Percentiles rank a stretch among this genome's conserved stretches.
Conservation (phyloP, 257 asterid genomes). For the Craterostigma plantagineum region DNA sequence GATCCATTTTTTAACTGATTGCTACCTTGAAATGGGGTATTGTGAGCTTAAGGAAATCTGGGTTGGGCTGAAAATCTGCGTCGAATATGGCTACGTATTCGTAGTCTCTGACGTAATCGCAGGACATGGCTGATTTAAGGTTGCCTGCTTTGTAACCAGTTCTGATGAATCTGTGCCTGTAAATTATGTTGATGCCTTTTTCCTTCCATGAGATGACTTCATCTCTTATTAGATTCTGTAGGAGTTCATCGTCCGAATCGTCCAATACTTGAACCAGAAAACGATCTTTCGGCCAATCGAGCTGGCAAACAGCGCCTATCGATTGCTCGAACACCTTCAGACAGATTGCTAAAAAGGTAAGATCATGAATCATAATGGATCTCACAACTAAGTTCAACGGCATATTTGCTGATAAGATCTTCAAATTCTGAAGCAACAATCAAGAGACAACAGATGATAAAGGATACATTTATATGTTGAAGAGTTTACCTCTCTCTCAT, state of each 20-base stretch:
- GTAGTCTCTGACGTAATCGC: conserved; percentile 5
- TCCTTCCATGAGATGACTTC: conserved; percentile 5
- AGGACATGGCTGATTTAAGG: conserved; percentile 6
- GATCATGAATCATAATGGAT: too few species aligned
- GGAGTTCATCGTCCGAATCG: conserved; percentile 3
- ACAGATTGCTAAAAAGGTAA: background rate
- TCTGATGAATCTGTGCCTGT: conserved; percentile 4
- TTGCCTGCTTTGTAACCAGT: conserved; percentile 6
- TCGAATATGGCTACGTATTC: conserved; percentile 4
- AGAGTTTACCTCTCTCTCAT: conserved; percentile 18
- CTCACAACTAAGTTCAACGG: background rate
- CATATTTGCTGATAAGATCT: conserved; percentile 4
- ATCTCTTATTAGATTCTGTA: background rate
- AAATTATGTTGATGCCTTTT: conserved; percentile 2
- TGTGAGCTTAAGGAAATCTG: conserved; percentile 4
- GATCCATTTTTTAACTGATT: background rate
- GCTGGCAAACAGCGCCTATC: conserved; percentile 6
- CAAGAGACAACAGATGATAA: conserved; percentile 14
- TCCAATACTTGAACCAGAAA: conserved; percentile 6
- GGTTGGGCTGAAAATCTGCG: conserved; percentile 5
- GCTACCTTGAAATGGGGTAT: conserved; percentile 6
- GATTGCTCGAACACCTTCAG: conserved; percentile 3
- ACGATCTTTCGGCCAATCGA: conserved; percentile 5
- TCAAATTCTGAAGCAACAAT: too few species aligned
- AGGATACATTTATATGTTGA: too few species aligned